phyloP scores from a whole-genome alignment of 768 basidiomycete species.

The Boletus subcaerulescens region DNA sequence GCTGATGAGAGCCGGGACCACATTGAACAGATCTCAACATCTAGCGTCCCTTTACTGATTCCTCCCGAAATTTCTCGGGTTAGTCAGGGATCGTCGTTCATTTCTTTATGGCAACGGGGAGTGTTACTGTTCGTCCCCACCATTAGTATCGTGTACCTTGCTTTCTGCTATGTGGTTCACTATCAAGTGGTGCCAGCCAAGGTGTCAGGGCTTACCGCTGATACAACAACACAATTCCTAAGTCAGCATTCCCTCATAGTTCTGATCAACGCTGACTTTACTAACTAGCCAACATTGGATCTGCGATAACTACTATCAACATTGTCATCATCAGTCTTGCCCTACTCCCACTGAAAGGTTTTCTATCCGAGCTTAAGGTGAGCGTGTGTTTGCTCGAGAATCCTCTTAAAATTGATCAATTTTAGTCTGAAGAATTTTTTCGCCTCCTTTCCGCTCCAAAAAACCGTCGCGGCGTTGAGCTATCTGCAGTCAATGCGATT shows the following conservation, averaged over 20 bases:
- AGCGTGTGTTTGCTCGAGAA: neutral
- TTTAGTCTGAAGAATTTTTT: conserved; percentile 19
- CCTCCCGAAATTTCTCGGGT: neutral
- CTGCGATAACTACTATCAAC: conserved; percentile 12
- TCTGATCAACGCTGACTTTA: neutral
- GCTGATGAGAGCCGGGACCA: neutral
- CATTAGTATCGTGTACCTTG: conserved; percentile 9
- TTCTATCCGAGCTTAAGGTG: conserved; percentile 13
- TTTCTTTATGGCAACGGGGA: conserved; percentile 4
- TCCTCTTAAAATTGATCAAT: neutral
- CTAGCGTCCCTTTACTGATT: neutral
- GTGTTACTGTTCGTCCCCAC: neutral
- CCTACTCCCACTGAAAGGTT: conserved; percentile 9
- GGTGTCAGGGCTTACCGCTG: neutral
- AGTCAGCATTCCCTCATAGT: neutral
- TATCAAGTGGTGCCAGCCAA: conserved; percentile 10
- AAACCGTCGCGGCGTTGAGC: conserved; percentile 1
- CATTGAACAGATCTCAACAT: neutral
- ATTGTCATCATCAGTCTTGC: conserved; percentile 15
- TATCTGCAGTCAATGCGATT: conserved; percentile 13
- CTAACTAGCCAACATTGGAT: conserved; percentile 8
- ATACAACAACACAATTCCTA: conserved; percentile 3
- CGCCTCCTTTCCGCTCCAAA: conserved; percentile 10
- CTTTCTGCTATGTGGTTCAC: conserved; percentile 19
- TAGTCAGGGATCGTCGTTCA: neutral